A percentile compares a stretch with the other conserved stretches of the same genome.
Evolutionary conservation across 192 early-diverging fungal species (phyloP).

Genomic region (Glomus cerebriforme): DNA sequence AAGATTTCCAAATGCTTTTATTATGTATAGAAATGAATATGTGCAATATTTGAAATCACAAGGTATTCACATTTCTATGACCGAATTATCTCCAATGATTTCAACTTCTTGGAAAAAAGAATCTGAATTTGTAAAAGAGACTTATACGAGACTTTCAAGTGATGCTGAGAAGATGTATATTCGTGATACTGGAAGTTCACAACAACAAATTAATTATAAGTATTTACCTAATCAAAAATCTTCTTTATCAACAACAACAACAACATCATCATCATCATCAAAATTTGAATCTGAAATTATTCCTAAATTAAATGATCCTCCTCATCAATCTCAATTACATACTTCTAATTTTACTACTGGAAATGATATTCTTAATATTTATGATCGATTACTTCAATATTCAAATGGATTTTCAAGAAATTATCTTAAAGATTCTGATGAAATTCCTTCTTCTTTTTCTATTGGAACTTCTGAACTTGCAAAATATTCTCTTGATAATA

Average conservation of each 20-base stretch:
- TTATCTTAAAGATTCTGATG: neutral
- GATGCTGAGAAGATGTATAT: constrained; percentile 19
- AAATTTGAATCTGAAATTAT: neutral
- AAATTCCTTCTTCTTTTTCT: neutral
- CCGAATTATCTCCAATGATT: constrained; percentile 13
- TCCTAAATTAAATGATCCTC: neutral
- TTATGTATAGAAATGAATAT: constrained; percentile 26
- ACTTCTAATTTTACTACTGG: too few relatives aligned
- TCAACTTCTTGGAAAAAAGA: constrained; percentile 23
- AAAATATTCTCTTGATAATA: neutral
- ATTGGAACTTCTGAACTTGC: neutral
- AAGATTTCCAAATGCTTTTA: constrained; percentile 27
- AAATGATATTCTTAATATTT: neutral
- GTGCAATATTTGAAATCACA: constrained; percentile 1
- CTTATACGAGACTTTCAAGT: neutral
- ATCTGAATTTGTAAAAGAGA: constrained; percentile 4
- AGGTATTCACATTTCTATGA: constrained; percentile 16
- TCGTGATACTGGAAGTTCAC: neutral
- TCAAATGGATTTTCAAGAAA: neutral
- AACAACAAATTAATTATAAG: neutral
- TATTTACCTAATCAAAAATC: neutral
- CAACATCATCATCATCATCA: too few relatives aligned
- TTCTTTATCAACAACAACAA: too few relatives aligned
- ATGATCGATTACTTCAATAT: neutral
- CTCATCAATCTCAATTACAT: neutral